Percentiles rank a stretch among this genome's conserved stretches.
phyloP scores from a whole-genome alignment of 2,329 filamentous ascomycete species.

The Ophiostoma populinum region DNA sequence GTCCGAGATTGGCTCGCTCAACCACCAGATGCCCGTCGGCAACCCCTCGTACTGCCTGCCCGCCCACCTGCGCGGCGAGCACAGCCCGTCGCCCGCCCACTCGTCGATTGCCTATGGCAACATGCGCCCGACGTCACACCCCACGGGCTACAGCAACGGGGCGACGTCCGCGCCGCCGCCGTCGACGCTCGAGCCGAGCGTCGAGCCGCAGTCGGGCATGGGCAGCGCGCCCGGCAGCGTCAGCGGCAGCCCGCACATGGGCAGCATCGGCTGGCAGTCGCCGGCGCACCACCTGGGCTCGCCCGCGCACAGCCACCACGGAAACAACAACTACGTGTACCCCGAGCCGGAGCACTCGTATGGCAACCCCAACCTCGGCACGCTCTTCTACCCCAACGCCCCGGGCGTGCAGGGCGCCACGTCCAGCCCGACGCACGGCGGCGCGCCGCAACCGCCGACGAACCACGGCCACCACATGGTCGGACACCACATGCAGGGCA shows the following conservation, averaged over 20 bases:
- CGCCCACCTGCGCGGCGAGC: slow-evolving; percentile 61
- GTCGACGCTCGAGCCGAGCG: slow-evolving; percentile 68
- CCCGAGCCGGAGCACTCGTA: slow-evolving; percentile 60
- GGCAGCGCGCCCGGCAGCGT: slow-evolving; percentile 31
- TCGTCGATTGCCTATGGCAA: slow-evolving; percentile 28
- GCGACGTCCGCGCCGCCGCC: slow-evolving; percentile 31
- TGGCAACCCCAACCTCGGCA: slow-evolving; percentile 39
- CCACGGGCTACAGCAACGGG: slow-evolving; percentile 46
- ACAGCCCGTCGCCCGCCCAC: slow-evolving; percentile 51
- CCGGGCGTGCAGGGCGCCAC: slow-evolving; percentile 15
- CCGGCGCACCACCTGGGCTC: slow-evolving; percentile 47
- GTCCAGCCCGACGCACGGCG: slow-evolving; percentile 1
- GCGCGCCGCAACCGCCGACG: background rate
- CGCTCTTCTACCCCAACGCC: slow-evolving; percentile 54
- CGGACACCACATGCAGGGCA: background rate
- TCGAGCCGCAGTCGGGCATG: slow-evolving; percentile 48
- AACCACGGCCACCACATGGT: background rate
- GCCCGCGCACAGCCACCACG: slow-evolving; percentile 6
- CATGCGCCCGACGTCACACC: slow-evolving; percentile 68
- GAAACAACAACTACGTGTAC: slow-evolving; percentile 44
- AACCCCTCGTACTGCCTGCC: slow-evolving; percentile 36
- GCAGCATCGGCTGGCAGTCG: slow-evolving; percentile 68
- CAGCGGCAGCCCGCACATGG: slow-evolving; percentile 77
- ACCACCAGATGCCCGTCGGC: slow-evolving; percentile 45
- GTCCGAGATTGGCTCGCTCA: slow-evolving; percentile 53